Base-by-base conservation (phyloP, 768 basidiomycete species). In the Neoboletus magnificus region DNA sequence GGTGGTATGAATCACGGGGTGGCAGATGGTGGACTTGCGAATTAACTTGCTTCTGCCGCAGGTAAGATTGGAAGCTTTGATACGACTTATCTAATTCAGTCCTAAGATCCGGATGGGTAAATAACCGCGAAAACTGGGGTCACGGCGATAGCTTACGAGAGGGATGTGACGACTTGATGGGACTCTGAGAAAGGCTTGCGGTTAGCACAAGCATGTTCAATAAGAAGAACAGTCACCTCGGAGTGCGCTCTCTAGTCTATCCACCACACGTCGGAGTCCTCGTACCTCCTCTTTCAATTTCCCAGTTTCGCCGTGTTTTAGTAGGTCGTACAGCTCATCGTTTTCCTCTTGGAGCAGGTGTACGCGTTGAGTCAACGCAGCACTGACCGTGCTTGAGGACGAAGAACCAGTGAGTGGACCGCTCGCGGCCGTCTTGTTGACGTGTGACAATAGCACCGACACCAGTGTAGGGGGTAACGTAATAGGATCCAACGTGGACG, bases 281-380 rank as follows among this genome's bases (percentile, higher is more conserved):
- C 82, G 81, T 12, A 87, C 87, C 67, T 93, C 89, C 65, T 92
- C 91, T 67, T 91, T 91, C 58, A 93, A 67, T 66, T 81, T 85
- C 5, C 90, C 91, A 0, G 88, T 87, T 71, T 93, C 91, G 39
- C 86, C 82, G 25, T 76, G 76, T 68, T 83, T 87, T 52, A 93
- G 72, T 11, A 93, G 73, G 47, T 84, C 81, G 67, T 93, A 93
- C 18, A 93, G 70, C 59, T 93, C 91, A 61, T 93, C 90, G 56
- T 93, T 93, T 70, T 93, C 91, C 53, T 91, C 87, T 67, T 93
- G 91, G 11, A 93, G 74, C 18, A 85, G 70, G 46, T 82, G 82
- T 27, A 82, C 80, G 45, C 89, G 79, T 64, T 92, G 90, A 0
- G 82, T 87, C 54, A 93, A 78, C 0, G 91, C 91, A n/a, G 84